Evolutionary conservation across 352 stramenopile genomes (phyloP).

Genomic region (Pythium apleroticum): DNA sequence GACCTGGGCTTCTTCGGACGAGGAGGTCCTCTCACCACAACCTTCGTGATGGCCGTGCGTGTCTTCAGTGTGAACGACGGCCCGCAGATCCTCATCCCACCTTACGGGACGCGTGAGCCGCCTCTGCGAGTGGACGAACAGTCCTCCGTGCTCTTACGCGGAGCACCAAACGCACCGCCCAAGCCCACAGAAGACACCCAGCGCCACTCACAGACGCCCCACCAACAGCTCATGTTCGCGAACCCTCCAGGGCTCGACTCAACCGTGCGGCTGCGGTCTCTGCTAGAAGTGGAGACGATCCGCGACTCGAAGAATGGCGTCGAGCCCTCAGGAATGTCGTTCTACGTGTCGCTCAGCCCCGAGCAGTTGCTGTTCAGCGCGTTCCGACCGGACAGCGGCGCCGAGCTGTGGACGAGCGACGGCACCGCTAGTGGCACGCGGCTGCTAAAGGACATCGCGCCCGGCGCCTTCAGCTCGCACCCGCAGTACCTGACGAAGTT

Average conservation of each 20-base stretch:
- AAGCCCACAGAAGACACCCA: background rate
- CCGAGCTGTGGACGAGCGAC: constrained; percentile 83
- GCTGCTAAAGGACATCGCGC: constrained; percentile 67
- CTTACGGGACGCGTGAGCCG: constrained; percentile 34
- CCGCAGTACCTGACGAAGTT: constrained; percentile 44
- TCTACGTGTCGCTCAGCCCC: constrained; percentile 12
- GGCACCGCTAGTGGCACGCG: constrained; percentile 57
- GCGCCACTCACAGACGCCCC: background rate
- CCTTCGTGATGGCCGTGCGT: constrained; percentile 40
- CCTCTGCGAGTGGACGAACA: constrained; percentile 44
- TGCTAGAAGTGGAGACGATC: constrained; percentile 8
- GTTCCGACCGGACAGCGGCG: constrained; percentile 17
- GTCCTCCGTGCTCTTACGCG: constrained; percentile 39
- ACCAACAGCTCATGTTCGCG: constrained; percentile 30
- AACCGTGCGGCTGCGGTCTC: constrained; percentile 2
- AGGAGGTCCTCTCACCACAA: constrained; percentile 19
- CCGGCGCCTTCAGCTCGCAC: constrained; percentile 30
- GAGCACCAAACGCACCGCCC: constrained; percentile 23
- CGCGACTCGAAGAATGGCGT: background rate
- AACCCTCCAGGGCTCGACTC: constrained; percentile 4
- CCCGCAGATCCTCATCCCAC: constrained; percentile 42
- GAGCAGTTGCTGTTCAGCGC: constrained; percentile 39
- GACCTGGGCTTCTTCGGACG: constrained; percentile 15
- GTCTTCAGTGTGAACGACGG: constrained; percentile 39
- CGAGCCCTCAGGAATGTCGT: background rate